Base-by-base conservation (phyloP, 2,329 filamentous ascomycete species). In the Fonsecaea pedrosoi region DNA sequence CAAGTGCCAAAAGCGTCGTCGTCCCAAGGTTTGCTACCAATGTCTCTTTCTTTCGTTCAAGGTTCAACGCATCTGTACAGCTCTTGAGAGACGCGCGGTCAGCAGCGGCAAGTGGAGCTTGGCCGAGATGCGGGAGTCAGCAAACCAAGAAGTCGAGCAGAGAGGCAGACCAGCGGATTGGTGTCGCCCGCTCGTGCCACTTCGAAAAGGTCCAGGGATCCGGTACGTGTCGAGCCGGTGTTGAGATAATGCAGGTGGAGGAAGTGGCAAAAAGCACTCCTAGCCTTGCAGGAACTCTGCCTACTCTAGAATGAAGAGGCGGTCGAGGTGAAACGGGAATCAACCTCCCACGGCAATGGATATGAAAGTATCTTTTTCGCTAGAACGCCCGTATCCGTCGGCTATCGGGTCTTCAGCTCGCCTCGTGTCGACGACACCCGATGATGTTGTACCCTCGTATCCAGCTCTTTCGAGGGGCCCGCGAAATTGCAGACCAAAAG, bases 331-430 rank as follows among this genome's bases (percentile, higher is more conserved):
- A 2, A 25, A 25, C 25, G 35, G 35, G 35, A 12, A 37, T 37
- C 35, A 25, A 25, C 25, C 25, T 25, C 25, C 25, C 25, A 25
- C 25, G 25, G 25, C 25, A 25, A 25, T 25, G 25, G 25, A 25
- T 25, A 25, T 25, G 25, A 25, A 25, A 25, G 40, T 42, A 42
- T 42, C 38, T 13, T n/a, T 13, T n/a, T 18, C 40, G 15, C 15
- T n/a, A 5, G 40, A n/a, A 5, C 40, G 40, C 8, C 18, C n/a
- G 42, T 48, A 48, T 48, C 42, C 6, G 18, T 48, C 42, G 42
- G 42, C n/a, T 48, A 25, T 48, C 42, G 42, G 42, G 42, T 15
- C 42, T 48, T 25, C 42, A 48, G 42, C 42, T 48, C 42, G 42
- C 42, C 42, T 48, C 42, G 18, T 18, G 40, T 45, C 40, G 40